A percentile compares a stretch with the other conserved stretches of the same genome.
Evolutionary conservation across 192 early-diverging fungal species (phyloP).

Genomic region (Coemansia sp.): DNA sequence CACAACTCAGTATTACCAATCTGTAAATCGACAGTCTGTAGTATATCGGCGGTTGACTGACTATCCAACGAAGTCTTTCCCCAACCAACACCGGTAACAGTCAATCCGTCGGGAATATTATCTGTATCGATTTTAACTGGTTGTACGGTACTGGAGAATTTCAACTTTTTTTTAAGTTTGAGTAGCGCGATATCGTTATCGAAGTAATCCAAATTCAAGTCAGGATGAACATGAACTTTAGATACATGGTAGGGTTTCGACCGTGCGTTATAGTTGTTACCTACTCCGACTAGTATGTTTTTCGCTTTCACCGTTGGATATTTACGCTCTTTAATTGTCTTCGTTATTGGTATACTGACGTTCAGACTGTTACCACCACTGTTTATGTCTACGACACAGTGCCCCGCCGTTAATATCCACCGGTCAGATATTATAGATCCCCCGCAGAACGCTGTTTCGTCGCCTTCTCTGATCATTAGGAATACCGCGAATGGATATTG

Average conservation of each 20-base stretch:
- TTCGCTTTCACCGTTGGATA: slow-evolving; percentile 21
- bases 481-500: slow-evolving; percentile 52
- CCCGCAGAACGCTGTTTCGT: slow-evolving; percentile 48
- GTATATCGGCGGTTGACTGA: slow-evolving; percentile 18
- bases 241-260: slow-evolving; percentile 17
- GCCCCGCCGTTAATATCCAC: slow-evolving; percentile 57
- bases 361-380: slow-evolving; percentile 20
- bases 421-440: slow-evolving; percentile 41
- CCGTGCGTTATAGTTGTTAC: slow-evolving; percentile 22
- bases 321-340: slow-evolving; percentile 2
- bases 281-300: slow-evolving; percentile 40
- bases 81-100: slow-evolving; percentile 54
- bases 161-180: slow-evolving; percentile 46
- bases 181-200: slow-evolving; percentile 58
- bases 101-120: slow-evolving; percentile 20
- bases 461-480: slow-evolving; percentile 44
- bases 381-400: slow-evolving; percentile 48
- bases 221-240: slow-evolving; percentile 38
- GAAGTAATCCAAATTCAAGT: slow-evolving; percentile 47
- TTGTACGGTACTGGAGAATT: slow-evolving; percentile 30
- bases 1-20: slow-evolving; percentile 41
- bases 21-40: slow-evolving; percentile 37
- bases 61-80: slow-evolving; percentile 38
- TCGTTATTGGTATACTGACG: slow-evolving; percentile 18
- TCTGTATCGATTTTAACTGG: slow-evolving; percentile 46